These are phyloP conservation scores for Trichosporon faecale DNA, from an alignment of 1,284 basidiomycete genomes.

Conservation along the genomic window DNA sequence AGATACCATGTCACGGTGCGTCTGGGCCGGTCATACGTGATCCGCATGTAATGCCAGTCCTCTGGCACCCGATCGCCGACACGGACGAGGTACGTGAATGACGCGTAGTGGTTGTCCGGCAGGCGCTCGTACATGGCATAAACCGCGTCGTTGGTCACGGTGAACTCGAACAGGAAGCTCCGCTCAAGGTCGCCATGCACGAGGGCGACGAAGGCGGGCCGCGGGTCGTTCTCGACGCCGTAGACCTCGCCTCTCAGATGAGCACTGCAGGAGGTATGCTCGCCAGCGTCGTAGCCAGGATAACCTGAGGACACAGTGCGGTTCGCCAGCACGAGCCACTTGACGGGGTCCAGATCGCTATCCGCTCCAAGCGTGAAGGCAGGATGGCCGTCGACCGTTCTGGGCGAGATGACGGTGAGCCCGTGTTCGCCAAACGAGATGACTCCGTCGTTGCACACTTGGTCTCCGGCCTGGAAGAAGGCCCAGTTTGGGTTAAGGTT, in stretches of 20 bases:
- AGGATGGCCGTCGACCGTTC: background rate
- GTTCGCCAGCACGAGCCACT: conserved; percentile 14
- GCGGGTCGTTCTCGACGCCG: background rate
- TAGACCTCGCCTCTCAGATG: background rate
- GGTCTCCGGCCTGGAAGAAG: conserved; percentile 4
- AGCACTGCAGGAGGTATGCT: background rate
- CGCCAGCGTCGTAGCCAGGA: conserved; percentile 9
- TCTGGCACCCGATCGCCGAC: no score
- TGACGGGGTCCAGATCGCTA: conserved; percentile 17
- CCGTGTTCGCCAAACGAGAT: background rate
- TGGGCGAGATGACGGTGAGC: background rate
- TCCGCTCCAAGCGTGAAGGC: conserved; percentile 6
- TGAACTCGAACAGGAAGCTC: background rate
- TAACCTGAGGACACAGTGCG: conserved; percentile 1
- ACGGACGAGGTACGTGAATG: background rate
- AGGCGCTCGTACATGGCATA: background rate
- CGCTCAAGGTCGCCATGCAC: background rate
- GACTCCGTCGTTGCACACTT: conserved; percentile 10
- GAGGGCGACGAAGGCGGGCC: background rate
- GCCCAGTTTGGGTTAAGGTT: conserved; percentile 8
- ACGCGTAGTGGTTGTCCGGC: background rate
- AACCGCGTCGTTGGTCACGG: background rate
- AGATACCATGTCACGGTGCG: background rate
- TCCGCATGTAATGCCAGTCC: background rate
- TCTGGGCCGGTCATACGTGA: background rate